Evolutionary conservation across 192 early-diverging fungal genomes (phyloP).

Genomic region (Anaeromyces robustus): DNA sequence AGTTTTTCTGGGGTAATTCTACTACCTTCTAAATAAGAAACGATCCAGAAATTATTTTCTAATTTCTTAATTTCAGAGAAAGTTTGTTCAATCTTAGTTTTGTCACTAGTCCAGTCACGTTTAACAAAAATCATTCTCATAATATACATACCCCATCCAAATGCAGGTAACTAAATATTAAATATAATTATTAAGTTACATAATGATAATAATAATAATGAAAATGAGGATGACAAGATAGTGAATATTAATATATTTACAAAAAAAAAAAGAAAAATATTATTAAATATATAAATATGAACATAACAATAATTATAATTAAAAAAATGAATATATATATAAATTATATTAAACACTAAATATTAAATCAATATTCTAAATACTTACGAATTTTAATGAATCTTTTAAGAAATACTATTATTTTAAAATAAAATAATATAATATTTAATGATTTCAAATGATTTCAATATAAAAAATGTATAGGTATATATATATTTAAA

Average conservation of each 20-base stretch:
- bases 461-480: too few species aligned
- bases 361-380: neutral
- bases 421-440: too few species aligned
- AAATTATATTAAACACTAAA: neutral
- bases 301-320: too few species aligned
- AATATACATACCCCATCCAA: neutral
- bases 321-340: neutral
- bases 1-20: constrained; percentile 8
- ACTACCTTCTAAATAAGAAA: constrained; percentile 8
- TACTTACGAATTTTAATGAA: neutral
- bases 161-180: neutral
- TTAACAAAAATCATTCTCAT: constrained; percentile 6
- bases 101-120: constrained; percentile 5
- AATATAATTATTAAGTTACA: too few species aligned
- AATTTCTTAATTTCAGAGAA: constrained; percentile 1
- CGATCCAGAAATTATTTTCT: neutral
- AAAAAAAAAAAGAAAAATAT: too few species aligned
- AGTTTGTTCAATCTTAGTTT: constrained; percentile 1
- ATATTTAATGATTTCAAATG: too few species aligned
- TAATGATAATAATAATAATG: too few species aligned
- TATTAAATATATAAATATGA: too few species aligned
- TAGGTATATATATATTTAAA: too few species aligned
- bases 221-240: too few species aligned
- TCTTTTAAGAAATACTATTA: neutral
- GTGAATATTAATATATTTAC: too few species aligned